These are phyloP conservation scores for Annona cherimola DNA, from an alignment of 164 flowering plant species.

Conservation along the genomic window DNA sequence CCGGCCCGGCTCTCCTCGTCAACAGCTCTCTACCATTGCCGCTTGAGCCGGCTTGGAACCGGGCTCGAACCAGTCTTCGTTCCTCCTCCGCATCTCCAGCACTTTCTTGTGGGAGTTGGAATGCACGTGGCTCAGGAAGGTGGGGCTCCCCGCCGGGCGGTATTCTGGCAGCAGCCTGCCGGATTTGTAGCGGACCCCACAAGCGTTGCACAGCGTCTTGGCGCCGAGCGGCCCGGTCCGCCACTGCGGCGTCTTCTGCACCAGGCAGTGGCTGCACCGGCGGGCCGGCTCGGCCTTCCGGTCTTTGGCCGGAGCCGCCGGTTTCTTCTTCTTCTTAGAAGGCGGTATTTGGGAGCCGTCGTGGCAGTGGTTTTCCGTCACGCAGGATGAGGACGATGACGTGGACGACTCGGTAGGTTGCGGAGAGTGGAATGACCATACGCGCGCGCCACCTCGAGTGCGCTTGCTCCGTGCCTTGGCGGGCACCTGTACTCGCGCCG, in stretches of 20 bases:
- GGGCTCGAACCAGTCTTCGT: constrained; percentile 33
- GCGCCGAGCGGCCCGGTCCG: constrained; percentile 83
- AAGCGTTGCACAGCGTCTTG: constrained; percentile 86
- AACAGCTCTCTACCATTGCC: constrained; percentile 29
- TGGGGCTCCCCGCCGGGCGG: constrained; percentile 85
- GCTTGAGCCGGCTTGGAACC: no score
- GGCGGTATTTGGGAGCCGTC: constrained; percentile 6
- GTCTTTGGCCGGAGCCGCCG: constrained; percentile 13
- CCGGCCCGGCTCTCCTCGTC: constrained; percentile 14
- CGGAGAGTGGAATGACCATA: constrained; percentile 28
- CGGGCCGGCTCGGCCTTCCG: constrained; percentile 25
- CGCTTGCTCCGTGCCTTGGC: constrained; percentile 60
- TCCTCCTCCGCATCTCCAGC: constrained; percentile 63
- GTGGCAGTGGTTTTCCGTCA: constrained; percentile 26
- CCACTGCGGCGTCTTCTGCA: constrained; percentile 92
- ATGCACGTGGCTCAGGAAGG: constrained; percentile 58
- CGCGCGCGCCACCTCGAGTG: constrained; percentile 21
- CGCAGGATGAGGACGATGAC: constrained; percentile 31
- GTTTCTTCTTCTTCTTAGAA: constrained; percentile 38
- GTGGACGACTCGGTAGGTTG: constrained; percentile 29
- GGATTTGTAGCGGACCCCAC: constrained; percentile 88
- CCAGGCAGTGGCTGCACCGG: constrained; percentile 74
- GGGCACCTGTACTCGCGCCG: constrained; percentile 23
- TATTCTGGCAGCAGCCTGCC: constrained; percentile 88
- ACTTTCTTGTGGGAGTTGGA: constrained; percentile 85